Percentiles rank a stretch among this genome's conserved stretches.
These are phyloP conservation scores for Pezicula carpinea DNA, from an alignment of 2,329 filamentous ascomycete species.

Conservation along the genomic window DNA sequence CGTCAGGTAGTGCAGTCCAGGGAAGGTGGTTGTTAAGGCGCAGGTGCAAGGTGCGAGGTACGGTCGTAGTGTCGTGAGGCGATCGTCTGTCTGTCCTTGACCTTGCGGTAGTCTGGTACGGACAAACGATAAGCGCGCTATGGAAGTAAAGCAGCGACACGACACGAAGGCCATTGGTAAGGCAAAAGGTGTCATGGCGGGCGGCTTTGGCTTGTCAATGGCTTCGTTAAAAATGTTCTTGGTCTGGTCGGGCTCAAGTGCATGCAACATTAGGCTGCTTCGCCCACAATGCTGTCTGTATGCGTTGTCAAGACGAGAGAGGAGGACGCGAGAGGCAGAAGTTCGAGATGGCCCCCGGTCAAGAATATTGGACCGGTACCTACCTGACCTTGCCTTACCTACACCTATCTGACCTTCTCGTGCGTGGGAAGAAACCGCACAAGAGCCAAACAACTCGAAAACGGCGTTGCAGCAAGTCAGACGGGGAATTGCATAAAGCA, in stretches of 20 bases:
- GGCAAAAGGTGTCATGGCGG: no score
- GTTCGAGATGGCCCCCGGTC: neutral
- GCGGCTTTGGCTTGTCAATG: no score
- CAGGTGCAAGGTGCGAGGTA: neutral
- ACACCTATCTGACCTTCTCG: no score
- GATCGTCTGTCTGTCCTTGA: no score
- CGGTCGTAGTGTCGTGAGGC: neutral
- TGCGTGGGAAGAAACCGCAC: no score
- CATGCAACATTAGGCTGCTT: neutral
- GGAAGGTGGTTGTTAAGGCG: neutral
- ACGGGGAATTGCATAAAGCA: neutral
- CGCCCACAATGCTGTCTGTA: neutral
- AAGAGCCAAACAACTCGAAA: neutral
- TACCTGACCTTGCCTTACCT: no score
- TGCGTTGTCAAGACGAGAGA: constrained; percentile 1
- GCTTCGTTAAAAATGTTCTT: no score
- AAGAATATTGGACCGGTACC: no score
- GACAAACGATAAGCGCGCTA: constrained; percentile 31
- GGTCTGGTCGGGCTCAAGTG: neutral
- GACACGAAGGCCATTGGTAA: no score
- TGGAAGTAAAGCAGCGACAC: constrained; percentile 19
- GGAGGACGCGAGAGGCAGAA: neutral
- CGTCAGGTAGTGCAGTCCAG: neutral
- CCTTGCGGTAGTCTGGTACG: neutral
- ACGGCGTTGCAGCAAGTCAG: constrained; percentile 1